Conservation (phyloP, 1,284 basidiomycete species). For the Sphagnurus paluster region DNA sequence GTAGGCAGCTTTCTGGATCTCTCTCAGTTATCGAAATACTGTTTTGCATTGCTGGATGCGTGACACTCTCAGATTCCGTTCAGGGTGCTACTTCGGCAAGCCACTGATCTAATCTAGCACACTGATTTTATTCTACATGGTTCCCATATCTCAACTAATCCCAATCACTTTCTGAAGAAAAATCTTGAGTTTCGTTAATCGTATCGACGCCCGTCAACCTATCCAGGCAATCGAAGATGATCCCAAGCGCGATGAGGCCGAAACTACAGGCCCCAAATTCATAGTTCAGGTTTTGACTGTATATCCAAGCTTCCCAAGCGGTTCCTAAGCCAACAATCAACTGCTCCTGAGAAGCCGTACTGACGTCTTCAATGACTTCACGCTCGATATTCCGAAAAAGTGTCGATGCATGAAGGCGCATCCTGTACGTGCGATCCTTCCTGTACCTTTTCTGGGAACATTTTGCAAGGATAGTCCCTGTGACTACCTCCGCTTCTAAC, state of each 20-base stretch:
- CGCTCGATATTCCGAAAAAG: constrained; percentile 54
- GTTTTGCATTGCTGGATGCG: not conserved
- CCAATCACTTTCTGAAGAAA: too few relatives aligned
- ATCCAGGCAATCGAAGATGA: constrained; percentile 61
- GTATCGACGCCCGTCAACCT: constrained; percentile 28
- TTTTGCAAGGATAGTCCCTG: constrained; percentile 71
- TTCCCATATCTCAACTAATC: too few relatives aligned
- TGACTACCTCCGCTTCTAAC: constrained; percentile 70
- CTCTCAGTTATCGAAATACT: too few relatives aligned
- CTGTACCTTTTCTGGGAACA: constrained; percentile 61
- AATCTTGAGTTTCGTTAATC: too few relatives aligned
- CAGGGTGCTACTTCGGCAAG: too few relatives aligned
- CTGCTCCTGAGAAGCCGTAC: constrained; percentile 25
- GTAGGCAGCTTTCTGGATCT: too few relatives aligned
- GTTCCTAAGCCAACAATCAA: constrained; percentile 44
- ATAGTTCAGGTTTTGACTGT: constrained; percentile 42
- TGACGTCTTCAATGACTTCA: constrained; percentile 39
- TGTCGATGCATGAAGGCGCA: constrained; percentile 57
- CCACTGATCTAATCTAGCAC: too few relatives aligned
- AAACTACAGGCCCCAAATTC: constrained; percentile 68
- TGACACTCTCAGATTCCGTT: too few relatives aligned
- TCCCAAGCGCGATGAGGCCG: constrained; percentile 59
- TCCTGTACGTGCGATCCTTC: constrained; percentile 57
- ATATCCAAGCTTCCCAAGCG: constrained; percentile 67
- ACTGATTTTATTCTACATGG: too few relatives aligned